Evolutionary conservation across 176 grass and related monocot genomes (phyloP).

Genomic region (Alloteropsis semialata): DNA sequence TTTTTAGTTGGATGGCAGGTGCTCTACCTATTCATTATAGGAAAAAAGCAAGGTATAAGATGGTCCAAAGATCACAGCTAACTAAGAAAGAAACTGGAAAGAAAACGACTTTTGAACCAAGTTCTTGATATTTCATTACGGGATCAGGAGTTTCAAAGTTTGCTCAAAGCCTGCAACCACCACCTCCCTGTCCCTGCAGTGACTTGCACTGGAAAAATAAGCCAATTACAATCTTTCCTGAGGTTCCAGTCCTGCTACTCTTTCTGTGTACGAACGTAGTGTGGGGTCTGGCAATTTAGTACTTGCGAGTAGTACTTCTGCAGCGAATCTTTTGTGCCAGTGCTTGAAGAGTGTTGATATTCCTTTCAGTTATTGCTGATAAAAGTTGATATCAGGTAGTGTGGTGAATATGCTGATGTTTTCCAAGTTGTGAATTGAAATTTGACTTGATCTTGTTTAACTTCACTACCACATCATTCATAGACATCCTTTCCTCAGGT

Average conservation of each 20-base stretch:
- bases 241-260: no score
- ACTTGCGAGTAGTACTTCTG: neutral
- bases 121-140: neutral
- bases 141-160: neutral
- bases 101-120: no score
- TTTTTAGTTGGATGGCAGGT: no score
- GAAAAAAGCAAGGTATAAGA: no score
- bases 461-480: slow-evolving; percentile 36
- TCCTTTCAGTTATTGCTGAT: neutral
- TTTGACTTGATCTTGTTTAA: slow-evolving; percentile 36
- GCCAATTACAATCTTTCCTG: neutral
- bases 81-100: no score
- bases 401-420: neutral
- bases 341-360: neutral
- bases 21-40: no score
- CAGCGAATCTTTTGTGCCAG: slow-evolving; percentile 2
- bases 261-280: no score
- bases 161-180: neutral
- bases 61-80: no score
- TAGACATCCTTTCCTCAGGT: slow-evolving; percentile 37
- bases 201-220: neutral
- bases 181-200: no score
- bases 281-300: neutral
- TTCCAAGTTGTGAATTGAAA: neutral
- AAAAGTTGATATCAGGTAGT: neutral